Conservation (phyloP, 1,139 yeast species). For the Groenewaldozyma sp. region DNA sequence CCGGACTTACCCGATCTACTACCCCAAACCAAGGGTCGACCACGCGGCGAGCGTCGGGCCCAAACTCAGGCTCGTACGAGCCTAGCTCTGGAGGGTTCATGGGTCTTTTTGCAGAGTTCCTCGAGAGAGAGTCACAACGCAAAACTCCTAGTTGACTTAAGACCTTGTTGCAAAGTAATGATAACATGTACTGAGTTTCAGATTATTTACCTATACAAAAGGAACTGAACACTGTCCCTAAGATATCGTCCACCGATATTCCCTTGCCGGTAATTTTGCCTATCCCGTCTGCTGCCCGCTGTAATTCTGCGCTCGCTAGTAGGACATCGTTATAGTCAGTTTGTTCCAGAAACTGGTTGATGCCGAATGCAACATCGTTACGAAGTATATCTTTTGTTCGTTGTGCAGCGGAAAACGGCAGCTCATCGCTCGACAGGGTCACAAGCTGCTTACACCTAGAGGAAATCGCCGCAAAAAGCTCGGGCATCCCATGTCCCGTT, state of each 20-base stretch:
- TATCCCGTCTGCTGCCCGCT: slow-evolving; percentile 72
- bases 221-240: slow-evolving; percentile 83
- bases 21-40: slow-evolving; percentile 20
- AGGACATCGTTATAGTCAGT: slow-evolving; percentile 60
- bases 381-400: slow-evolving; percentile 65
- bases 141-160: background rate
- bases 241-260: slow-evolving; percentile 80
- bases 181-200: background rate
- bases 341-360: slow-evolving; percentile 47
- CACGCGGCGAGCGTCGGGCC: slow-evolving; percentile 12
- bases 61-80: slow-evolving; percentile 26
- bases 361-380: slow-evolving; percentile 66
- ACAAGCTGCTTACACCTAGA: slow-evolving; percentile 38
- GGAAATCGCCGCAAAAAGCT: slow-evolving; percentile 35
- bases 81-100: slow-evolving; percentile 54
- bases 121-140: slow-evolving; percentile 53
- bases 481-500: slow-evolving; percentile 45
- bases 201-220: slow-evolving; percentile 85
- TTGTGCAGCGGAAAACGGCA: slow-evolving; percentile 49
- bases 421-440: slow-evolving; percentile 8
- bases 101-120: slow-evolving; percentile 79
- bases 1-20: slow-evolving; percentile 54
- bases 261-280: slow-evolving; percentile 89
- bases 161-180: background rate
- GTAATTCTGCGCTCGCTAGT: slow-evolving; percentile 68